Evolutionary conservation across 2,329 filamentous ascomycete genomes (phyloP), one percentile per base, ranked within the genome.

Genomic region (Monilinia vaccinii-corymbosi): DNA sequence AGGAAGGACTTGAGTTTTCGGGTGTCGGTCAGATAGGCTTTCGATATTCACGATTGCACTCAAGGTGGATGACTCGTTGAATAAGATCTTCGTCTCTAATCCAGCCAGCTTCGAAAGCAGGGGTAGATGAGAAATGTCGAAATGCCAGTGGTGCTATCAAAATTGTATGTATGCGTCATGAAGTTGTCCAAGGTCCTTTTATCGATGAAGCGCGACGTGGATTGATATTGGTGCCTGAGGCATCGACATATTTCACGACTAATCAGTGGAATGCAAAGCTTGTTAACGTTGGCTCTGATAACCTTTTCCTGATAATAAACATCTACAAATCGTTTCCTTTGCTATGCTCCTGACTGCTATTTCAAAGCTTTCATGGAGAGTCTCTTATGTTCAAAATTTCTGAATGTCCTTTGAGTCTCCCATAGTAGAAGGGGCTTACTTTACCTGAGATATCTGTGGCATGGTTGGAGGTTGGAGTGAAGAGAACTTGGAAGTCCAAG

Each of bases 141-240:
- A 23, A 7, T n/a, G 40, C 11, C 6, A 31, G 18, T 10, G 4
- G n/a, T 18, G 51, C 4, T 32, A 11, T 42, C 25, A 21, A 32
- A 23, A 18, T 18, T 16, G 13, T 57, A 40, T 40, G 34, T 4
- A 16, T 42, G 23, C 34, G 34, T 36, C 11, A 21, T 25, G 10
- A 50, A 38, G 32, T 21, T 40, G 23, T 21, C 31, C 18, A 13
- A 32, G 31, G 21, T 57, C 38, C 21, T 32, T 38, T 57, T 58
- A 58, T 58, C 45, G 55, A 58, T 58, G 51, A 51, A 38, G 11
- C 28, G 14, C 25, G 31, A 49, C n/a, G 45, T 31, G 55, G 44
- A 49, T 21, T 1, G 1, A 21, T 10, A 5, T 7, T 34, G 0
- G 9, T 47, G 25, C 55, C 55, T 58, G 21, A 58, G 55, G 55